Base-by-base conservation (phyloP, 768 basidiomycete species). In the Leucocoprinus birnbaumii region DNA sequence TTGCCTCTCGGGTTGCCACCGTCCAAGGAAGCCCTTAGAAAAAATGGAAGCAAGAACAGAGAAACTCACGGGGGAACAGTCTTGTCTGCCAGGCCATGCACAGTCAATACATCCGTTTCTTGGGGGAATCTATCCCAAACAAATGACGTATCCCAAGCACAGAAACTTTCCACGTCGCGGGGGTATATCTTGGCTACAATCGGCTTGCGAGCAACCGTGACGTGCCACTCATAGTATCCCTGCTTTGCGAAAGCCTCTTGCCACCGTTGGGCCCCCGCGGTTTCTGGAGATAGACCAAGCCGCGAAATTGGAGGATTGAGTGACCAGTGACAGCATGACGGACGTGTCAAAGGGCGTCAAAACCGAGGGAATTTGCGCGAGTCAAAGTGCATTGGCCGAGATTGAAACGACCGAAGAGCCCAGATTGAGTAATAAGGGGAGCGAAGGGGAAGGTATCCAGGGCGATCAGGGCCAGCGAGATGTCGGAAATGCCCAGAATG, bases 41-140 rank as follows among this genome's bases (percentile, higher is more conserved):
- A 41, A 22, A 13, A 3, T 16, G 26, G 21, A 31, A 27, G 41
- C 46, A 42, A 26, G 31, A 31, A 45, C 43, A 2, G 24, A 37
- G 7, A 21, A 16, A 77, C 86, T 65, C 66, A 91, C 86, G 85
- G 78, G 13, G 89, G 85, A 0, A 92, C 87, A 21, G 77, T 79
- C 40, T 70, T 63, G 60, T 94, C 91, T 26, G 71, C 70, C 40
- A 91, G 69, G n/a, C 91, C 91, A 55, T 93, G 91, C 45, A 91
- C 63, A 2, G 85, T 89, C 43, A 94, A 70, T n/a, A 87, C 89
- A 65, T 91, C 80, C 7, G 77, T 75, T 1, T 68, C 57, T 13
- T 67, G 58, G 21, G 91, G 91, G 62, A 93, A 92, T 3, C 73
- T 65, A 47, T 80, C 78, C 83, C 85, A 86, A 24, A 91, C 83